Conservation (phyloP, 768 basidiomycete genomes). For the Leucosporidium scottii region DNA sequence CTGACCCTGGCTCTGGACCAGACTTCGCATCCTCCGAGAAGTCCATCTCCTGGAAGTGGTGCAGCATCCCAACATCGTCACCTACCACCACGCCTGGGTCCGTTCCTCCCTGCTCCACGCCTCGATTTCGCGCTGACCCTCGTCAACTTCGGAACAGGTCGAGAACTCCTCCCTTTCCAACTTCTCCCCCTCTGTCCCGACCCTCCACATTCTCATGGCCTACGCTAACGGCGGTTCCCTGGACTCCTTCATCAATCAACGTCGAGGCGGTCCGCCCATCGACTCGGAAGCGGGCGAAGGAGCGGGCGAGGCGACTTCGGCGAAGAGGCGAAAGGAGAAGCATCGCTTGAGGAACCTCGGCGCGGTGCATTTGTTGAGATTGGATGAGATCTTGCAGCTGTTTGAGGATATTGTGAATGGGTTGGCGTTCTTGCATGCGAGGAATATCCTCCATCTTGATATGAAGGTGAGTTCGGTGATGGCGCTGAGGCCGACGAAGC, state of each 20-base stretch:
- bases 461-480: conserved; percentile 22
- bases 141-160: background rate
- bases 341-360: background rate
- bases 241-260: conserved; percentile 14
- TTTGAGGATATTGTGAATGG: conserved; percentile 44
- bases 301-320: background rate
- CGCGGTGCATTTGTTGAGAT: conserved; percentile 40
- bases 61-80: conserved; percentile 45
- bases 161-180: conserved; percentile 22
- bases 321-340: background rate
- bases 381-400: conserved; percentile 40
- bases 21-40: conserved; percentile 40
- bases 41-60: conserved; percentile 43
- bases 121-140: background rate
- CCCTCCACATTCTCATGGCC: conserved; percentile 45
- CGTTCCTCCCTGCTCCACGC: conserved; percentile 32
- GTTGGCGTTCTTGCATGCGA: conserved; percentile 39
- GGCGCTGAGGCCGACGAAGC: rapidly evolving
- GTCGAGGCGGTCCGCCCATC: background rate
- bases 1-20: no score
- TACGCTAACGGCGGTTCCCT: conserved; percentile 45
- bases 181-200: conserved; percentile 42
- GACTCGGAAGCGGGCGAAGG: background rate
- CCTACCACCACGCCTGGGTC: conserved; percentile 46
- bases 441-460: conserved; percentile 31